These are phyloP conservation scores for Candida silvatica DNA, from an alignment of 805 yeast genomes.

Conservation along the genomic window DNA sequence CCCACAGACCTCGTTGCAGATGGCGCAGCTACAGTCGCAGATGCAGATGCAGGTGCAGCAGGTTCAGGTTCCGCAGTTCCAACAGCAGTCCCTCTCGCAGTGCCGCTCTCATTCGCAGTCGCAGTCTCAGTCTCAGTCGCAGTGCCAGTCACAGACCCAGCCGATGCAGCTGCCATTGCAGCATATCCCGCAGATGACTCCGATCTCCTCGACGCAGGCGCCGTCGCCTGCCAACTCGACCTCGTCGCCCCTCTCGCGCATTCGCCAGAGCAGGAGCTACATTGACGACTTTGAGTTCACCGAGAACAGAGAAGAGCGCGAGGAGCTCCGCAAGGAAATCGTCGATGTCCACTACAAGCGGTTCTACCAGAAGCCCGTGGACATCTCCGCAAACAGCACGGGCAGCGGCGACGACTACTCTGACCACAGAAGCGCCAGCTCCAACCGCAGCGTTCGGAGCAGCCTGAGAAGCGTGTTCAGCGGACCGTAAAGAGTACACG, in stretches of 20 bases:
- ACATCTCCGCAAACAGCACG: no score
- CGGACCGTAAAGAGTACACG: background rate
- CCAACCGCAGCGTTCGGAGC: no score
- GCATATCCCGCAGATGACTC: no score
- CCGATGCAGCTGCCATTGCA: no score
- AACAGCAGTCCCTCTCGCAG: conserved; percentile 2
- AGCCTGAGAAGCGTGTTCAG: no score
- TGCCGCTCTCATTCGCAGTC: no score
- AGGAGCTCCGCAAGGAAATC: conserved; percentile 12
- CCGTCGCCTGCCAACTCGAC: no score
- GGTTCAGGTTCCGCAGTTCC: conserved; percentile 1
- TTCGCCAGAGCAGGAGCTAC: background rate
- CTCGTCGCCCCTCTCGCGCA: conserved; percentile 1
- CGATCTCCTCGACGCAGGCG: no score
- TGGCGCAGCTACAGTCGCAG: background rate
- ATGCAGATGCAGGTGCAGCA: background rate
- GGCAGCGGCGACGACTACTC: no score
- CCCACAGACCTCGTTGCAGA: background rate
- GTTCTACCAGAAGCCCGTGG: conserved; percentile 1
- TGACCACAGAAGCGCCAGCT: no score
- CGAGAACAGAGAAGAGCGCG: conserved; percentile 12
- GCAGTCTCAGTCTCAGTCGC: no score
- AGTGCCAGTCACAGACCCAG: no score
- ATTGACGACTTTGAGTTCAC: conserved; percentile 17
- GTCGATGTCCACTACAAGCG: conserved; percentile 9